Evolutionary conservation across 768 basidiomycete species (phyloP).

Genomic region (Amanita molliuscula): DNA sequence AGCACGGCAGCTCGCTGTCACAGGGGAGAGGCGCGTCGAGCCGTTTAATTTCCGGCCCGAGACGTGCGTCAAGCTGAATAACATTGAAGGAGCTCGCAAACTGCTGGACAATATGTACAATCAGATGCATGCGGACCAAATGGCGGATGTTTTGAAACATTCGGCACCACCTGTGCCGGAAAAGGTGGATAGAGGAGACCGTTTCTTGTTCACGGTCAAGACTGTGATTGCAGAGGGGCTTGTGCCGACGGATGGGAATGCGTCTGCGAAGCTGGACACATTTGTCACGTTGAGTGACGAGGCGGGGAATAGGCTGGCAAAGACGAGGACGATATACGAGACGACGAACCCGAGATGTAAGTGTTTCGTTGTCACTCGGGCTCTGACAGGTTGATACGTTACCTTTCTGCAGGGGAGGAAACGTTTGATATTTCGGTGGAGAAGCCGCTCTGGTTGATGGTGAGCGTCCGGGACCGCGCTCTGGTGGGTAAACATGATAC

Average conservation of each 20-base stretch:
- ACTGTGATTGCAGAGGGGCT: slow-evolving; percentile 85
- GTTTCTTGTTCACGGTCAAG: slow-evolving; percentile 89
- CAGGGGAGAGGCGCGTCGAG: slow-evolving; percentile 86
- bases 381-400: slow-evolving; percentile 1
- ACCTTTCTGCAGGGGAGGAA: slow-evolving; percentile 73
- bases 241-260: slow-evolving; percentile 64
- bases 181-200: slow-evolving; percentile 42
- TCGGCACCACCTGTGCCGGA: slow-evolving; percentile 61
- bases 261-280: slow-evolving; percentile 77
- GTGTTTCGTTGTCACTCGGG: slow-evolving; percentile 17
- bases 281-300: slow-evolving; percentile 95
- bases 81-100: slow-evolving; percentile 84
- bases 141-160: slow-evolving; percentile 50
- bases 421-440: slow-evolving; percentile 93
- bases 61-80: slow-evolving; percentile 96
- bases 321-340: slow-evolving; percentile 95
- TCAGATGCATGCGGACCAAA: slow-evolving; percentile 82
- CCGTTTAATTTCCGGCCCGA: slow-evolving; percentile 92
- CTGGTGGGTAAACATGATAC: slow-evolving; percentile 89
- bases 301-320: slow-evolving; percentile 78
- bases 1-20: slow-evolving; percentile 63
- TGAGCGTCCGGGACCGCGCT: slow-evolving; percentile 85
- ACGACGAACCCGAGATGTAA: slow-evolving; percentile 80
- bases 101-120: slow-evolving; percentile 92
- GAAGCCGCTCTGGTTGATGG: slow-evolving; percentile 94